Evolutionary conservation across 768 basidiomycete species (phyloP).

Genomic region (Filobasidium wieringae): DNA sequence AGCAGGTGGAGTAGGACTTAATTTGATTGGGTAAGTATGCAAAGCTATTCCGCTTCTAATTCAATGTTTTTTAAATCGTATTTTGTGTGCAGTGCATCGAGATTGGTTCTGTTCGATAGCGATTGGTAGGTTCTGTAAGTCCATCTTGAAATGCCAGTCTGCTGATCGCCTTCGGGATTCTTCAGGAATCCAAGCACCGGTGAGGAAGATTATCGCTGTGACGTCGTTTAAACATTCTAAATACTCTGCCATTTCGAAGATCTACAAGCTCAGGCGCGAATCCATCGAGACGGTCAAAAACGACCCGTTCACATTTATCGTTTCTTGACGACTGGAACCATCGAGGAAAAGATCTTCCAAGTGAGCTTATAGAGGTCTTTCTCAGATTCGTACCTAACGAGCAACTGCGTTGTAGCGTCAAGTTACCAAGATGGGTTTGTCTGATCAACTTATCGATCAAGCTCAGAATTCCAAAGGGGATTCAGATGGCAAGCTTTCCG

Average conservation of each 20-base stretch:
- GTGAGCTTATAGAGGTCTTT: constrained; percentile 11
- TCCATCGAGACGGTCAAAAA: constrained; percentile 85
- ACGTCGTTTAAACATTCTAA: not conserved
- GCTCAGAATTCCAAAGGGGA: constrained; percentile 57
- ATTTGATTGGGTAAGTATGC: constrained; percentile 41
- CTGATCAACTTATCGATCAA: constrained; percentile 49
- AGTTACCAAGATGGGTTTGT: constrained; percentile 82
- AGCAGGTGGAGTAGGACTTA: constrained; percentile 88
- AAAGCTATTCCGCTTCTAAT: too few relatives aligned
- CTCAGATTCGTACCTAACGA: not conserved
- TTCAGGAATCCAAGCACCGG: constrained; percentile 38
- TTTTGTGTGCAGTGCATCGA: constrained; percentile 54
- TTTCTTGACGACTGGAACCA: constrained; percentile 47
- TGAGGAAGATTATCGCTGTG: not conserved
- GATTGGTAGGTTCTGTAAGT: constrained; percentile 25
- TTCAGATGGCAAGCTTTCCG: constrained; percentile 54
- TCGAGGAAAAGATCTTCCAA: constrained; percentile 53
- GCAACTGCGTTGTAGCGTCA: constrained; percentile 52
- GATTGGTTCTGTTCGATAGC: constrained; percentile 50
- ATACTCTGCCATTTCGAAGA: constrained; percentile 53
- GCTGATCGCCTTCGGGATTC: not conserved
- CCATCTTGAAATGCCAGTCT: not conserved
- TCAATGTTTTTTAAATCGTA: too few relatives aligned
- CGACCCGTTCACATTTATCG: constrained; percentile 63
- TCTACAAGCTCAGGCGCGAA: constrained; percentile 92